These are phyloP conservation scores for Penicillium palitans DNA, from an alignment of 2,329 filamentous ascomycete species.

Conservation along the genomic window DNA sequence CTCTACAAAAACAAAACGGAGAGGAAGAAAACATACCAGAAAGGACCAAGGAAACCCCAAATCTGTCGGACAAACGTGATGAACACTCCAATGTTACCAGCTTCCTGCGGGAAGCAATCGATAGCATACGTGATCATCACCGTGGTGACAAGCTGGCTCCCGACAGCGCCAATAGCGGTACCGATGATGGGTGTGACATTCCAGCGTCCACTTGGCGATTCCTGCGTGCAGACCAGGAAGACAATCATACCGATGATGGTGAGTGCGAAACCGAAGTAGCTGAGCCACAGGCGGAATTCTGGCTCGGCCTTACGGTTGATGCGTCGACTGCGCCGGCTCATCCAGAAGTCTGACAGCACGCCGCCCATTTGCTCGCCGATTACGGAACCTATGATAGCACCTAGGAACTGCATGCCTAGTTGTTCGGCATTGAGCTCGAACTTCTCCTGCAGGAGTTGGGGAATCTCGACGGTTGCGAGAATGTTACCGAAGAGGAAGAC, in stretches of 20 bases:
- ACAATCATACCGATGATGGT: slow-evolving; percentile 57
- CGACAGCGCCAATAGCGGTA: slow-evolving; percentile 53
- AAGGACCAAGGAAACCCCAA: slow-evolving; percentile 42
- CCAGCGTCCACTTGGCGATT: slow-evolving; percentile 51
- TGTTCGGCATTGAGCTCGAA: slow-evolving; percentile 61
- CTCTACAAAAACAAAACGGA: background rate
- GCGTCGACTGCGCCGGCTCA: slow-evolving; percentile 44
- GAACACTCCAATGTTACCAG: slow-evolving; percentile 61
- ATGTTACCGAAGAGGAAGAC: slow-evolving; percentile 58
- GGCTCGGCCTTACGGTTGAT: slow-evolving; percentile 46
- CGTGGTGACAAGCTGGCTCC: slow-evolving; percentile 65
- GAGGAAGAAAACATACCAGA: slow-evolving; percentile 33
- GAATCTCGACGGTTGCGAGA: slow-evolving; percentile 60
- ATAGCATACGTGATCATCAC: slow-evolving; percentile 62
- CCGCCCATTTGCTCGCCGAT: slow-evolving; percentile 64
- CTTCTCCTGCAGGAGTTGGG: slow-evolving; percentile 56
- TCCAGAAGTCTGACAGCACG: slow-evolving; percentile 57
- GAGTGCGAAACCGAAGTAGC: slow-evolving; percentile 55
- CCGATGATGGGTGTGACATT: slow-evolving; percentile 60
- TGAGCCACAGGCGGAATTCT: slow-evolving; percentile 60
- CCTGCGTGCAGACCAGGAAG: slow-evolving; percentile 56
- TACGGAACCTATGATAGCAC: slow-evolving; percentile 59
- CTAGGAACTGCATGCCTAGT: slow-evolving; percentile 60
- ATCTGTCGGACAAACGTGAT: slow-evolving; percentile 56
- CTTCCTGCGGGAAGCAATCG: slow-evolving; percentile 58